A percentile compares a stretch with the other conserved stretches of the same genome.
These are phyloP conservation scores for Pyrenula aspistea DNA, from an alignment of 495 filamentous ascomycete species.

Conservation along the genomic window DNA sequence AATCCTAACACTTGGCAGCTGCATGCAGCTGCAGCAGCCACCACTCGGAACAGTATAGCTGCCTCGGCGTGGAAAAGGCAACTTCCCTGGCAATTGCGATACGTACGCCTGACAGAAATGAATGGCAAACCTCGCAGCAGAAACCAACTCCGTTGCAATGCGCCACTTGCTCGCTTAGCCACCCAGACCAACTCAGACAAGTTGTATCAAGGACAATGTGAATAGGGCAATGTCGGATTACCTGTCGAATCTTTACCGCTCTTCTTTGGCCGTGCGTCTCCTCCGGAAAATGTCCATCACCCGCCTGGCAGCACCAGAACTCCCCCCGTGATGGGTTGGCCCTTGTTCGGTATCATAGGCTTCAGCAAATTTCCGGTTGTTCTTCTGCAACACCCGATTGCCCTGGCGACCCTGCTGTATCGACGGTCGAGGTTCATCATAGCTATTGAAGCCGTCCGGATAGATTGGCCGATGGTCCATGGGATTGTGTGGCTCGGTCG, in stretches of 20 bases:
- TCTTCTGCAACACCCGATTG: constrained; percentile 62
- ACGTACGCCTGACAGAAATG: neutral
- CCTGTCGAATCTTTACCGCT: neutral
- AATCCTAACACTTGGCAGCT: too few relatives aligned
- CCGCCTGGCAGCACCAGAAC: constrained; percentile 70
- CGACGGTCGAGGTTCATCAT: constrained; percentile 29
- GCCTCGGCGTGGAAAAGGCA: neutral
- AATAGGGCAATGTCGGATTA: too few relatives aligned
- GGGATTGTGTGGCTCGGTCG: constrained; percentile 13
- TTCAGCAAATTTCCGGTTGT: constrained; percentile 72
- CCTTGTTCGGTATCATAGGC: constrained; percentile 73
- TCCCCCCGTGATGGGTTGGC: constrained; percentile 59
- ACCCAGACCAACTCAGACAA: neutral
- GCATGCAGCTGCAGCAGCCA: neutral
- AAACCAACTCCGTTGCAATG: neutral
- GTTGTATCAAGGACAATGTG: neutral
- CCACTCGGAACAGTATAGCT: neutral
- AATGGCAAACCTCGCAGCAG: neutral
- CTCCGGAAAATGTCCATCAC: constrained; percentile 98
- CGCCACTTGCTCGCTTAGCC: neutral
- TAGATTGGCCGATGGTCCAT: constrained; percentile 23
- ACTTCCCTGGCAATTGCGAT: neutral
- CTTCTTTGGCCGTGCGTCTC: constrained; percentile 57
- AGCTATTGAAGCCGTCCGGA: constrained; percentile 24
- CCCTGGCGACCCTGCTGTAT: constrained; percentile 32